These are phyloP conservation scores for Austroboletus niveus DNA, from an alignment of 1,284 basidiomycete genomes.

Conservation along the genomic window DNA sequence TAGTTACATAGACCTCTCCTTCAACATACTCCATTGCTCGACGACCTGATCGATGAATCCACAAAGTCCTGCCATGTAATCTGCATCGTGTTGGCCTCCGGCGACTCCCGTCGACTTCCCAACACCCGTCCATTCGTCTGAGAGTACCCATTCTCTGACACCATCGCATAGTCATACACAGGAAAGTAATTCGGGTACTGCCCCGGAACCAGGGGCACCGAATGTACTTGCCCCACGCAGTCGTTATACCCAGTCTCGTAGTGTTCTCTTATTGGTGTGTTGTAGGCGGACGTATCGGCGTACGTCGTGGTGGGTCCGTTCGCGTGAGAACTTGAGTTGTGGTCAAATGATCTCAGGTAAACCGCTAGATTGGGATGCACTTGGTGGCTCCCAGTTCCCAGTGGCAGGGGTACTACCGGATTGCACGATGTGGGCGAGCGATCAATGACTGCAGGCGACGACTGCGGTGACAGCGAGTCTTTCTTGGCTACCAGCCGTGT, in stretches of 20 bases:
- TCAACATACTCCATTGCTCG: conserved; percentile 14
- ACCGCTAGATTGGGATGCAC: conserved; percentile 61
- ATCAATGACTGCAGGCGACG: conserved; percentile 50
- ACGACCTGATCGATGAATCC: conserved; percentile 27
- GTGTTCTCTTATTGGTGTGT: conserved; percentile 27
- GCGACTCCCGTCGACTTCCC: conserved; percentile 44
- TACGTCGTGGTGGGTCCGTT: conserved; percentile 25
- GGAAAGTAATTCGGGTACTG: conserved; percentile 71
- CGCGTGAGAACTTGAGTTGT: conserved; percentile 28
- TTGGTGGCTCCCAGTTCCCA: conserved; percentile 40
- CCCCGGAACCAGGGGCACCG: conserved; percentile 31
- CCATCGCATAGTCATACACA: conserved; percentile 67
- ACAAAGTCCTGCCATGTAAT: conserved; percentile 62
- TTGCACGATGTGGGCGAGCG: conserved; percentile 68
- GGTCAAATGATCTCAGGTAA: conserved; percentile 64
- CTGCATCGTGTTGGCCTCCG: conserved; percentile 54
- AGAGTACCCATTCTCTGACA: conserved; percentile 33
- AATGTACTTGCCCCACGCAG: conserved; percentile 25
- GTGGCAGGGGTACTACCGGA: conserved; percentile 60
- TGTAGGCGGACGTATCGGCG: conserved; percentile 24
- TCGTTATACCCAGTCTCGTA: conserved; percentile 29
- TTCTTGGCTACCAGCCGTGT: conserved; percentile 69
- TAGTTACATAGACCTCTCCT: conserved; percentile 18
- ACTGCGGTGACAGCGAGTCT: conserved; percentile 48
- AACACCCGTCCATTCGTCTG: conserved; percentile 38